Percentiles rank a stretch among this genome's conserved stretches.
phyloP scores from a whole-genome alignment of 2,329 filamentous ascomycete species.

The Elsinoe necatrix region DNA sequence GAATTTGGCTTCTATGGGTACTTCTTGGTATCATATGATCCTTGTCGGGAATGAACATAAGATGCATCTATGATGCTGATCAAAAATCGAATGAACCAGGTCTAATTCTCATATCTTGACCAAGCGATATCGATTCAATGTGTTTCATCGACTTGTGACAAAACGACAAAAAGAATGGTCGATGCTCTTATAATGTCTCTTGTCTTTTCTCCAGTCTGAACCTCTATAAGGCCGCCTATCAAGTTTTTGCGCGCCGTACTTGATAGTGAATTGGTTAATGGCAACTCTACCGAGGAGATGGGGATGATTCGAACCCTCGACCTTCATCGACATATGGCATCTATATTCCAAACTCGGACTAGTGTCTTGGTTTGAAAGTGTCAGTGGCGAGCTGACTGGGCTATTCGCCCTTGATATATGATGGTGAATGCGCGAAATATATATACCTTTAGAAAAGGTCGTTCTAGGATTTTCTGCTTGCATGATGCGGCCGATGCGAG shows the following conservation, averaged over 20 bases:
- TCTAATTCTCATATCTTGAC: too few relatives aligned
- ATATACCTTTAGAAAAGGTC: too few relatives aligned
- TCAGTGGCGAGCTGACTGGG: not conserved
- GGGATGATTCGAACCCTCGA: not conserved
- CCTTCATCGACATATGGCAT: not conserved
- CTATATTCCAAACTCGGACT: not conserved
- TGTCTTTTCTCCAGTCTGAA: not conserved
- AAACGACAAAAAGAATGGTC: not conserved
- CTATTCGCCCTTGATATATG: not conserved
- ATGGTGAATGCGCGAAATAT: too few relatives aligned
- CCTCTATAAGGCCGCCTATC: not conserved
- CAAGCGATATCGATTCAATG: too few relatives aligned
- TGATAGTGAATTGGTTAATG: not conserved
- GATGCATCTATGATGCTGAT: too few relatives aligned
- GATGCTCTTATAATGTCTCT: not conserved
- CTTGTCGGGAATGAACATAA: too few relatives aligned
- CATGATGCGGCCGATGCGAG: too few relatives aligned
- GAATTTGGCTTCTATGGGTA: too few relatives aligned
- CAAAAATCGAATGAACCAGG: too few relatives aligned
- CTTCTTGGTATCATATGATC: too few relatives aligned
- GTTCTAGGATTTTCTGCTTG: too few relatives aligned
- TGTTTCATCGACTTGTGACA: too few relatives aligned
- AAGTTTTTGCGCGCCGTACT: not conserved
- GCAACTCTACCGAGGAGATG: not conserved
- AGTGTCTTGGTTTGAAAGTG: not conserved